Evolutionary conservation across 1,284 basidiomycete species (phyloP), one percentile per base, ranked within the genome.

Genomic region (Neonothopanus nambi): DNA sequence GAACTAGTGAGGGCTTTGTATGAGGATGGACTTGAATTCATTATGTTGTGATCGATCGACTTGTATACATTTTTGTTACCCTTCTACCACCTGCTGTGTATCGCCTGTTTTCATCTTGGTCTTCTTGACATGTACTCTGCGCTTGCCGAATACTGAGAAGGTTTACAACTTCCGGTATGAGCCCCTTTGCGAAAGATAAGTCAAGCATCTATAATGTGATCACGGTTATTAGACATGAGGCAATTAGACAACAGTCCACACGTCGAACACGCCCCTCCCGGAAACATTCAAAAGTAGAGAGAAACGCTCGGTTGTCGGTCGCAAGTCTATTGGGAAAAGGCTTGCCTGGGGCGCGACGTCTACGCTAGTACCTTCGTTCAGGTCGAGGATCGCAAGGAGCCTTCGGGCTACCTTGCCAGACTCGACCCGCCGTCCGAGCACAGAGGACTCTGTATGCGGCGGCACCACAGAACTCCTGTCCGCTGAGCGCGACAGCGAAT

Each of bases 191-290:
- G 26, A 28, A 11, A 28, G 26, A 28, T 28, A 28, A 28, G 26
- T 5, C 26, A 5, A 28, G 11, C 26, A 28, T n/a, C n/a, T n/a
- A n/a, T 28, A 28, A 28, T 28, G 26, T 28, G 26, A 28, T 28
- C 26, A 28, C 26, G 26, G 26, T 28, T 28, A 28, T 28, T 28
- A 5, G 26, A 11, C 26, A 28, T 28, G 26, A 28, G 26, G 26
- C 26, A 5, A 28, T 28, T 28, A 28, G n/a, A n/a, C n/a, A 28
- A 5, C 26, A 28, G 26, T 11, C 26, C 48, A 40, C 48, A 33
- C 48, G 48, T 51, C 18, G 18, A 37, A 42, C 49, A 51, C 49
- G 40, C 49, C 30, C 15, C 40, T 50, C 38, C 38, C 49, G 18
- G 39, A 21, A 20, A 21, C 33, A 28, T 51, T 51, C 13, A 51